Percentiles rank a stretch among this genome's conserved stretches.
phyloP scores from a whole-genome alignment of 2,329 filamentous ascomycete species.

The Colletotrichum coccodes region DNA sequence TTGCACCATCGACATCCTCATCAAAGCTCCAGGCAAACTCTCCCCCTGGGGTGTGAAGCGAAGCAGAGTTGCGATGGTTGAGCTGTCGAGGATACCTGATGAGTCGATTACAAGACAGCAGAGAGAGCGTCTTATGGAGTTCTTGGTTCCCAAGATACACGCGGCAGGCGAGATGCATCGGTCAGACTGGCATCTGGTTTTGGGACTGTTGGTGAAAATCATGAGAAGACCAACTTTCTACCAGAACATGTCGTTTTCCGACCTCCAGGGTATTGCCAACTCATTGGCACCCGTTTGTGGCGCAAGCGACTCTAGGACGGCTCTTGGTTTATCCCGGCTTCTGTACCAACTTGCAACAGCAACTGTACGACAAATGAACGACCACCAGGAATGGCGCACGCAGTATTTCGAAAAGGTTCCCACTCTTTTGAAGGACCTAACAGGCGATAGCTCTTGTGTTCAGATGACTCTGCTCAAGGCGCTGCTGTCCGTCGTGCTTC shows the following conservation, averaged over 20 bases:
- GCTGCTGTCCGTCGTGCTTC: constrained; percentile 41
- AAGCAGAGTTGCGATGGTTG: constrained; percentile 13
- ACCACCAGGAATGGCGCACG: constrained; percentile 53
- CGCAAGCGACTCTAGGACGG: constrained; percentile 4
- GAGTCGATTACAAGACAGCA: constrained; percentile 54
- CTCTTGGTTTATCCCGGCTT: constrained; percentile 16
- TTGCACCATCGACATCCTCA: constrained; percentile 42
- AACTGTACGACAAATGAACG: constrained; percentile 55
- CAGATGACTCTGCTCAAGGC: constrained; percentile 49
- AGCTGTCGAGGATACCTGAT: constrained; percentile 46
- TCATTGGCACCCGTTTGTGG: constrained; percentile 36
- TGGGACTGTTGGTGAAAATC: constrained; percentile 59
- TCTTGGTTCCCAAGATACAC: constrained; percentile 40
- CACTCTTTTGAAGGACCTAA: constrained; percentile 35
- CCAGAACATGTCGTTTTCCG: constrained; percentile 53
- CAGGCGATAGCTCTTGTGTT: constrained; percentile 39
- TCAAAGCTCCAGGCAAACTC: constrained; percentile 27
- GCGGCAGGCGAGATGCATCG: constrained; percentile 38
- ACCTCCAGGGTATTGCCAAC: constrained; percentile 47
- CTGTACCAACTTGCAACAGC: constrained; percentile 35
- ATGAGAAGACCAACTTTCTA: constrained; percentile 64
- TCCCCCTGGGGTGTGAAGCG: constrained; percentile 21
- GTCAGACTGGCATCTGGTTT: constrained; percentile 47
- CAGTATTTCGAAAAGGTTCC: constrained; percentile 48
- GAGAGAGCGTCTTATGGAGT: constrained; percentile 54